phyloP scores from a whole-genome alignment of 176 grass and related monocot genomes.

The Ananas comosus region DNA sequence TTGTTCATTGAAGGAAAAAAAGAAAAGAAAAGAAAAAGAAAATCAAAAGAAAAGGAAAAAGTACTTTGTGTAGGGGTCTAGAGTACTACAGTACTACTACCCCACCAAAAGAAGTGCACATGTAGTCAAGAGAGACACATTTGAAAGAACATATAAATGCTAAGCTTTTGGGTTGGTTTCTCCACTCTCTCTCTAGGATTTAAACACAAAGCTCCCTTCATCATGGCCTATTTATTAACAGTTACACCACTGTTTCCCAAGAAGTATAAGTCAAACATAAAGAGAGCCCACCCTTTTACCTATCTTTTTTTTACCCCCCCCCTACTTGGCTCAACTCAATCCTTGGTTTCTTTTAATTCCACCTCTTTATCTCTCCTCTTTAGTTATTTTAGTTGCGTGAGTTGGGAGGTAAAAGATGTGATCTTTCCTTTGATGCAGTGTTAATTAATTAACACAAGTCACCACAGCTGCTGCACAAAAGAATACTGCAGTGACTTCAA shows the following conservation, averaged over 20 bases:
- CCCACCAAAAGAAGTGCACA: too few species aligned
- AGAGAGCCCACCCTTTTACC: background rate
- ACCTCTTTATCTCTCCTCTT: background rate
- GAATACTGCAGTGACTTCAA: background rate
- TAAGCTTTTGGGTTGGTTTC: too few species aligned
- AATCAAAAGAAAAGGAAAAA: too few species aligned
- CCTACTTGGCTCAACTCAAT: background rate
- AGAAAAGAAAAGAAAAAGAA: too few species aligned
- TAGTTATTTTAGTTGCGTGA: constrained; percentile 10
- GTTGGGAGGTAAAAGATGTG: constrained; percentile 12
- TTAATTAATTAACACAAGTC: background rate
- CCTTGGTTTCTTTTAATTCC: background rate
- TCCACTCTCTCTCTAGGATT: too few species aligned
- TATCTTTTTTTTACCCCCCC: too few species aligned
- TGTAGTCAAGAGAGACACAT: too few species aligned
- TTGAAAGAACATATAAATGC: too few species aligned
- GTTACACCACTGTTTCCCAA: constrained; percentile 1
- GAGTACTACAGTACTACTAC: too few species aligned
- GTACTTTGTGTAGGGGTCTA: too few species aligned
- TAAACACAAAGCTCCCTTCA: background rate
- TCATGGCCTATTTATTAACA: constrained; percentile 5
- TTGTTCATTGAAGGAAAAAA: too few species aligned
- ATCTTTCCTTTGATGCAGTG: constrained; percentile 5
- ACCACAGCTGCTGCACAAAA: background rate
- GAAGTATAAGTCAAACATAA: background rate